These are phyloP conservation scores for Hanseniaspora occidentalis DNA, from an alignment of 805 yeast species.

Conservation along the genomic window DNA sequence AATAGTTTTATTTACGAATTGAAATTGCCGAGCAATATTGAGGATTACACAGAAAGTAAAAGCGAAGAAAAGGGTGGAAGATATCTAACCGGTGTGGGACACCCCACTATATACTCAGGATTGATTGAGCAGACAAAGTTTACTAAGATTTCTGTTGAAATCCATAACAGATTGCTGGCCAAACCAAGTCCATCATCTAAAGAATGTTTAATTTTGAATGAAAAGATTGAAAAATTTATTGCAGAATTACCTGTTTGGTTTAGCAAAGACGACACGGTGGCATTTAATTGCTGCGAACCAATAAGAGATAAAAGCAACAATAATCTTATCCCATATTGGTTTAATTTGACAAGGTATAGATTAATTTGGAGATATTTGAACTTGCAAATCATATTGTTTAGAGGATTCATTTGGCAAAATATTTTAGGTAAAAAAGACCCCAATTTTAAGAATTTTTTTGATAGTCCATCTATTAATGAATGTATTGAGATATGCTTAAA, in stretches of 20 bases:
- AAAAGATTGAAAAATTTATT: constrained; percentile 29
- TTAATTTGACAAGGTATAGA: constrained; percentile 38
- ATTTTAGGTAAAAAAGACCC: constrained; percentile 29
- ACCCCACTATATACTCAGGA: constrained; percentile 49
- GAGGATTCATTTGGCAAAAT: constrained; percentile 46
- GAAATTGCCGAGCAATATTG: constrained; percentile 36
- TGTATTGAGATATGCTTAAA: constrained; percentile 39
- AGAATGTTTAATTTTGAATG: constrained; percentile 39
- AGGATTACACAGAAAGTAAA: constrained; percentile 25
- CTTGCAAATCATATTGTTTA: constrained; percentile 39
- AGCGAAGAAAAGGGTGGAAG: constrained; percentile 11
- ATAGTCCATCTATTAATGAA: constrained; percentile 30
- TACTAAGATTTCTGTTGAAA: constrained; percentile 34
- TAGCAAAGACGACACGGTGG: constrained; percentile 25
- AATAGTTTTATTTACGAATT: constrained; percentile 31
- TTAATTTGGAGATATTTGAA: constrained; percentile 48
- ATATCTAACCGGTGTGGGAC: too few species aligned
- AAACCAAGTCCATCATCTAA: constrained; percentile 30
- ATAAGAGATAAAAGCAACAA: constrained; percentile 1
- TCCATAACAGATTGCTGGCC: constrained; percentile 35
- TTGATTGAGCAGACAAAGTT: constrained; percentile 42
- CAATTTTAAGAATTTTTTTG: constrained; percentile 20
- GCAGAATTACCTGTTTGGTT: constrained; percentile 35
- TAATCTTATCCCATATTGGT: constrained; percentile 34
- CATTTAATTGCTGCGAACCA: not conserved